Conservation (phyloP, 1,284 basidiomycete genomes). For the Dichomitus squalens region DNA sequence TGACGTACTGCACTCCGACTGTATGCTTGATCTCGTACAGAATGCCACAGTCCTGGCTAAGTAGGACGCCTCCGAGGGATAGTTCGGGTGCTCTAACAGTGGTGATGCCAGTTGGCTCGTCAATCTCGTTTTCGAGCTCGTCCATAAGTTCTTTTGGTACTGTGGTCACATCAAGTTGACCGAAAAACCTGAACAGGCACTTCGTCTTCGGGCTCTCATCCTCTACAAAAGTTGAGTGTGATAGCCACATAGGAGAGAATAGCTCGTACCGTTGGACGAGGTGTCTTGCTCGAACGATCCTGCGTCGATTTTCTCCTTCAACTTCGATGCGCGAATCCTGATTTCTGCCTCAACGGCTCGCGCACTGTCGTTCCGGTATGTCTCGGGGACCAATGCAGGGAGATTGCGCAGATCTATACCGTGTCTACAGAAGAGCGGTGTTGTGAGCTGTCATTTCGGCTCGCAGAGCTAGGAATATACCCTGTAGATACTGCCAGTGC, state of each 20-base stretch:
- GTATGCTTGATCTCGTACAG: constrained; percentile 67
- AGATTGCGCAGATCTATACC: constrained; percentile 69
- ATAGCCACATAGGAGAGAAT: neutral
- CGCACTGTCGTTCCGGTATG: constrained; percentile 61
- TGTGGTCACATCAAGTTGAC: constrained; percentile 56
- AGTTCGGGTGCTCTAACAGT: constrained; percentile 59
- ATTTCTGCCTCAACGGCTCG: constrained; percentile 70
- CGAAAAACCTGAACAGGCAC: constrained; percentile 68
- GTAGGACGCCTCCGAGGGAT: constrained; percentile 60
- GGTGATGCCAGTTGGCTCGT: constrained; percentile 69
- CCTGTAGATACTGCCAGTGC: constrained; percentile 71
- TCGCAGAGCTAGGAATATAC: constrained; percentile 40
- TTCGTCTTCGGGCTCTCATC: constrained; percentile 53
- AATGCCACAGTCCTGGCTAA: constrained; percentile 81
- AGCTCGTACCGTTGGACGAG: constrained; percentile 15
- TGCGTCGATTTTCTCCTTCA: constrained; percentile 63
- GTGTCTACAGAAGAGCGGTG: constrained; percentile 41
- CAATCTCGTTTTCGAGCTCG: constrained; percentile 71
- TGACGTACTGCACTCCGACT: constrained; percentile 63
- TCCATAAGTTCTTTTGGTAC: constrained; percentile 57
- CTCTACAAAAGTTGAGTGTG: constrained; percentile 20
- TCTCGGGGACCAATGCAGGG: constrained; percentile 62
- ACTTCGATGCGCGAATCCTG: constrained; percentile 53
- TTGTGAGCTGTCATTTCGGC: neutral
- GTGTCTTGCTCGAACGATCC: constrained; percentile 54